Percentiles rank a stretch among this genome's conserved stretches.
Conservation (phyloP, 1,284 basidiomycete species). For the Meripilus lineatus region DNA sequence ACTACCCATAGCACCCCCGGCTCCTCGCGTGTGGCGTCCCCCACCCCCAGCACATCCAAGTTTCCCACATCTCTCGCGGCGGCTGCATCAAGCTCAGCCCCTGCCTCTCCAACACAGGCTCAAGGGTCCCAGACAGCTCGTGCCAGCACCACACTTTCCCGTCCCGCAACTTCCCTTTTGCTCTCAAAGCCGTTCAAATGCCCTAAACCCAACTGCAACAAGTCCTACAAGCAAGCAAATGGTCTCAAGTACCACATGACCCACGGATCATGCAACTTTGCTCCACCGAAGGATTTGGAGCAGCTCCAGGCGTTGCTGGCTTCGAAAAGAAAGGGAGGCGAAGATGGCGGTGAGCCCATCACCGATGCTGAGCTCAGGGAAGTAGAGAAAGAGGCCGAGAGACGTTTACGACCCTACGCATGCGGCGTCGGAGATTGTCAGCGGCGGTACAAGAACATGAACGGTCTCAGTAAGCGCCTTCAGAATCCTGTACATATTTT, state of each 20-base stretch:
- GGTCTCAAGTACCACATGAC: constrained; percentile 97
- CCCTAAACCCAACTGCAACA: constrained; percentile 96
- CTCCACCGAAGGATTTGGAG: constrained; percentile 76
- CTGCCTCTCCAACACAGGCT: constrained; percentile 13
- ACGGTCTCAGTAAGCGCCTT: constrained; percentile 63
- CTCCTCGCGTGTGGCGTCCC: constrained; percentile 38
- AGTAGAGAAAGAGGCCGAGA: constrained; percentile 79
- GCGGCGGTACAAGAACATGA: constrained; percentile 98
- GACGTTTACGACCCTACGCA: constrained; percentile 77
- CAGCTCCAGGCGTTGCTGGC: constrained; percentile 65
- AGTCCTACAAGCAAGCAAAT: constrained; percentile 97
- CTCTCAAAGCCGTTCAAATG: constrained; percentile 91
- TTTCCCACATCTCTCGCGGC: constrained; percentile 20
- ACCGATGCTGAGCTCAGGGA: constrained; percentile 67
- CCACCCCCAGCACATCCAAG: constrained; percentile 20
- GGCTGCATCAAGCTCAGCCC: constrained; percentile 19
- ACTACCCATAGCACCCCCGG: constrained; percentile 38
- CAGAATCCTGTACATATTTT: constrained; percentile 3
- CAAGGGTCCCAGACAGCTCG: constrained; percentile 28
- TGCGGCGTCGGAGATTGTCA: constrained; percentile 90
- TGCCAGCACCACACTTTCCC: constrained; percentile 44
- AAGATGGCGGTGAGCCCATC: constrained; percentile 34
- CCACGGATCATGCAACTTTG: constrained; percentile 91
- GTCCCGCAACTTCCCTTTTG: constrained; percentile 48
- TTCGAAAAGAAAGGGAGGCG: constrained; percentile 42